These are phyloP conservation scores for Udeniomyces megalosporus DNA, from an alignment of 768 basidiomycete genomes.

Conservation along the genomic window DNA sequence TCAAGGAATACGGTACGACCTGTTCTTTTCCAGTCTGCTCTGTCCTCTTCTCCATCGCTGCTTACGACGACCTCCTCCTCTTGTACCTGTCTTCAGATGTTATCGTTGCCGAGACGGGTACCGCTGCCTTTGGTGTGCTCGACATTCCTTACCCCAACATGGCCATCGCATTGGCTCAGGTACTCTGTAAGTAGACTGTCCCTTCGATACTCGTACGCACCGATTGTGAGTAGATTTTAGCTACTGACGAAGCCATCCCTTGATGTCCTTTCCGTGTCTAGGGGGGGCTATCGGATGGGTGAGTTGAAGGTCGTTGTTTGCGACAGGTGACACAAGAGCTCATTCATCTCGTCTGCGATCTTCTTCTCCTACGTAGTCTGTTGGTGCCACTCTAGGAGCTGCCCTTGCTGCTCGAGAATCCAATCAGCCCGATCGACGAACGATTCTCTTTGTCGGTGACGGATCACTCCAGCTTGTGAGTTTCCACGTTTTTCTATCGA, in stretches of 20 bases:
- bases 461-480: conserved; percentile 33
- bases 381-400: conserved; percentile 36
- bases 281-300: conserved; percentile 90
- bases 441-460: conserved; percentile 46
- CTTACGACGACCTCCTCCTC: too few species aligned
- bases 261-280: too few species aligned
- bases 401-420: conserved; percentile 58
- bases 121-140: conserved; percentile 55
- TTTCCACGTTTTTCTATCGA: too few species aligned
- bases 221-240: too few species aligned
- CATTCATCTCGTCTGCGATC: conserved; percentile 55
- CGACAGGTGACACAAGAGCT: too few species aligned
- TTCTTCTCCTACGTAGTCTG: conserved; percentile 33
- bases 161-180: conserved; percentile 48
- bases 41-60: too few species aligned
- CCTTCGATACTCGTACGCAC: too few species aligned
- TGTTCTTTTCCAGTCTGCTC: too few species aligned
- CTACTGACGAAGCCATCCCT: too few species aligned
- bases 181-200: too few species aligned
- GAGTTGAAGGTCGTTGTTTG: too few species aligned
- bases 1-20: conserved; percentile 34
- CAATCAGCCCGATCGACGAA: conserved; percentile 38
- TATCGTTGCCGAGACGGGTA: conserved; percentile 72
- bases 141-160: conserved; percentile 63
- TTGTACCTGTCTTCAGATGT: conserved; percentile 33